Evolutionary conservation across 176 grass and related monocot species (phyloP), one percentile per base, ranked within the genome.

Genomic region (Cocos nucifera): DNA sequence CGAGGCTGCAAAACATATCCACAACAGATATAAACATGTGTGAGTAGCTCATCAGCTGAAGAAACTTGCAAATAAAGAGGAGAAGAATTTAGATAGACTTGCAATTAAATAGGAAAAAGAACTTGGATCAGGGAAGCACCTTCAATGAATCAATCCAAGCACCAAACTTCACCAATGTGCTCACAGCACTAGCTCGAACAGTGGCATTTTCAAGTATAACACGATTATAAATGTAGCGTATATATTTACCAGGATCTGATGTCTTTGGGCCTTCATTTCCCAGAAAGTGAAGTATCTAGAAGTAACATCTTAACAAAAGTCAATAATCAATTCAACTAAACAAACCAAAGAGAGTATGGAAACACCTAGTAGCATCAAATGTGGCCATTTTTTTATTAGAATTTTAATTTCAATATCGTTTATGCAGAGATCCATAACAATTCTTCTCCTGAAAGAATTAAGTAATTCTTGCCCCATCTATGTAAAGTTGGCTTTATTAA

Each of bases 201-300:
- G 93, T 98, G 61, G 93, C 93, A 89, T 92, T 98, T 86, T 98
- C 93, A 80, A 98, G 87, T 78, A 98, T 98, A 50, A 98, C 81
- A 53, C 93, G 89, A 24, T 98, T 98, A 65, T 98, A 98, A 58
- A 98, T 92, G 64, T 92, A 92, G 9, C 93, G 83, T 55, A 98
- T 98, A 74, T 98, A 98, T 86, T 92, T 98, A 75, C 93, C 92
- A 69, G 93, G 93, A 62, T 92, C 93, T 60, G 81, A 72, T 67
- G 93, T 98, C 72, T 90, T 98, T 17, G 93, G 93, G 48, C 93
- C 93, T 88, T 98, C 93, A 74, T 88, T 98, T 76, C 93, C 93
- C 79, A 98, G 77, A 68, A 98, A 89, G 73, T 98, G 93, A 79
- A 98, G 93, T 56, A 98, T 92, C 93, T 97, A 66, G 63, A 23